Evolutionary conservation across 148 eudicot species (phyloP).

Genomic region (Vaccinium vitisidaea): DNA sequence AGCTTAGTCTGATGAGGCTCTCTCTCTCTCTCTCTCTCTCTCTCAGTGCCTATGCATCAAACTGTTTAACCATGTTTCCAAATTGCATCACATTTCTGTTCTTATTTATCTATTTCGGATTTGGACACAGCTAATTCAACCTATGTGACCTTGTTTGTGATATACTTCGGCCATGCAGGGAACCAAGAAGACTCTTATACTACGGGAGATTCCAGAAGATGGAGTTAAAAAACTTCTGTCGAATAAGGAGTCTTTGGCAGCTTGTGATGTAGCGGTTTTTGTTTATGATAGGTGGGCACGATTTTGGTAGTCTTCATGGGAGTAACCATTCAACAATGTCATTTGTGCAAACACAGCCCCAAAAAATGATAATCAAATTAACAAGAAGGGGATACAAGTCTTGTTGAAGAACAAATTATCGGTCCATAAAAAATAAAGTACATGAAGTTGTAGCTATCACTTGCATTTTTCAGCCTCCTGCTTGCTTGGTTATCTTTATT

Average conservation of each 20-base stretch:
- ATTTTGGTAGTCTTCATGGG: background rate
- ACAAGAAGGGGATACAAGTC: background rate
- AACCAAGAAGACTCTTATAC: slow-evolving; percentile 46
- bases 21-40: slow-evolving; percentile 5
- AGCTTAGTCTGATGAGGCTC: slow-evolving; percentile 3
- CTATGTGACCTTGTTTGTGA: background rate
- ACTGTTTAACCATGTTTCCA: background rate
- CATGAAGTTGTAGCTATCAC: background rate
- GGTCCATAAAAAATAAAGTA: background rate
- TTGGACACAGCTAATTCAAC: background rate
- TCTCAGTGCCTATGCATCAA: background rate
- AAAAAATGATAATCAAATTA: background rate
- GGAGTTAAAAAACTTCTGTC: slow-evolving; percentile 39
- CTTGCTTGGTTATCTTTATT: background rate
- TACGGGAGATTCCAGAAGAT: slow-evolving; percentile 58
- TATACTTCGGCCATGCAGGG: slow-evolving; percentile 33
- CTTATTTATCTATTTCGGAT: background rate
- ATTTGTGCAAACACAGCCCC: background rate
- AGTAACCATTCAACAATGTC: background rate
- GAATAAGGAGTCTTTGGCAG: slow-evolving; percentile 46
- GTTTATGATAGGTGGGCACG: slow-evolving; percentile 48
- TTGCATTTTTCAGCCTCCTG: background rate
- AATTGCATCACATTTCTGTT: background rate
- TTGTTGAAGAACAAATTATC: background rate
- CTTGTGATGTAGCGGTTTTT: slow-evolving; percentile 54